phyloP scores from a whole-genome alignment of 441 rosid species.

The Erodium texanum region DNA sequence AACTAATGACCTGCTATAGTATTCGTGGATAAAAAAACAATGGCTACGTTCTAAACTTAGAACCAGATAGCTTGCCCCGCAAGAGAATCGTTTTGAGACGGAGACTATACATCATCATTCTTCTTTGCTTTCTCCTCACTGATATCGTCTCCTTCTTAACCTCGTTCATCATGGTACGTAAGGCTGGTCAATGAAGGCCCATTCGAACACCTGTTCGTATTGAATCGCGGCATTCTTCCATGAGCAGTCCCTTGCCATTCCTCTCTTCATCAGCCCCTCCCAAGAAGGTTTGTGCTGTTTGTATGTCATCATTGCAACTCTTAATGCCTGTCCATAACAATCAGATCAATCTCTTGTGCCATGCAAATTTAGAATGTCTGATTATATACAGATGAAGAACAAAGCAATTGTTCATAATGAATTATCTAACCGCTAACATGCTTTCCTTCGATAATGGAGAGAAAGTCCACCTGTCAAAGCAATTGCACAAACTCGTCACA shows the following conservation, averaged over 20 bases:
- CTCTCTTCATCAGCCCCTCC: constrained; percentile 75
- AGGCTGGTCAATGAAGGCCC: constrained; percentile 75
- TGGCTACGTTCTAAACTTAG: too few species aligned
- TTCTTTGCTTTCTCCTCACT: too few species aligned
- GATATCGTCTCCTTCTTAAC: too few species aligned
- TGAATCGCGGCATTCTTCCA: constrained; percentile 84
- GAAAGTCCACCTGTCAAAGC: constrained; percentile 64
- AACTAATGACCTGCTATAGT: too few species aligned
- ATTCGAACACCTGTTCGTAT: constrained; percentile 75
- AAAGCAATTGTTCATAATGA: background rate
- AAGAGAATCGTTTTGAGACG: too few species aligned
- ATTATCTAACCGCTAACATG: constrained; percentile 53
- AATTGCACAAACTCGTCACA: background rate
- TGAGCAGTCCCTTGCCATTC: constrained; percentile 56
- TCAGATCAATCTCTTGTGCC: too few species aligned
- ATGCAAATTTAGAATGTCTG: too few species aligned
- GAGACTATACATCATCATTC: too few species aligned
- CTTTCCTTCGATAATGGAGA: constrained; percentile 68
- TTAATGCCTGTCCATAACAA: constrained; percentile 40
- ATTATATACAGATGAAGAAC: background rate
- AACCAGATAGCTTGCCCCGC: too few species aligned
- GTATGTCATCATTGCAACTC: constrained; percentile 56
- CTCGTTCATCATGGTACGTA: constrained; percentile 26
- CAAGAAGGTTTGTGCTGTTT: constrained; percentile 63
- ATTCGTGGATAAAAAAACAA: too few species aligned